Evolutionary conservation across 169 alveolate species (phyloP), one percentile per base, ranked within the genome.

Genomic region (Hepatocystis sp.): DNA sequence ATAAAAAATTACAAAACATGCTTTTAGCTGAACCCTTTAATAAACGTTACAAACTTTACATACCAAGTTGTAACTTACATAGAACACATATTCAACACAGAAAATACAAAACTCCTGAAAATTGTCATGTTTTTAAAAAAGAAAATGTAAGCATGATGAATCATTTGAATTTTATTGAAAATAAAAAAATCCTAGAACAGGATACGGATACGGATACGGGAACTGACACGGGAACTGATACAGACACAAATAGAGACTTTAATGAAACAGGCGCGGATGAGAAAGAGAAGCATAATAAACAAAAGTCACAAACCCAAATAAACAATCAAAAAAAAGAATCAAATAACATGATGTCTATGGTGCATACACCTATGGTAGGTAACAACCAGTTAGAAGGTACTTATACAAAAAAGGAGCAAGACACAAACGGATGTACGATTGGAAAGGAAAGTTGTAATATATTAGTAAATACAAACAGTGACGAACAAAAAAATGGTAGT

Each of bases 61-160:
- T 92, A n/a, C 95, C 95, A 2, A 78, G 86, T 21, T 88, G 85
- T 56, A 85, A 91, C 34, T 89, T 93, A 27, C 95, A 92, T 51
- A 78, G 95, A 17, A 92, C 95, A 17, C 95, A 92, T 60, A 89
- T 92, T 47, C 95, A 90, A 49, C 91, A 92, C 67, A 64, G 64
- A 25, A 90, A 86, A 55, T 92, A 85, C 56, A 40, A 88, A 63
- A 92, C 88, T 0, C 95, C 95, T 2, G 66, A 68, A 5, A 91
- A 91, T 7, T 92, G 95, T 47, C 49, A 85, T 17, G 53, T 84
- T 1, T 92, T 92, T 65, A 42, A 89, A 32, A 92, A 92, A 42
- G 90, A 92, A 39, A 84, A 63, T 63, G 52, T 44, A 13, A 30
- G 21, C 10, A n/a, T 36, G 10, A 51, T 25, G 4, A 21, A 27